Conservation (phyloP, 371 early-diverging fungal genomes). For the Mucor lusitanicus region DNA sequence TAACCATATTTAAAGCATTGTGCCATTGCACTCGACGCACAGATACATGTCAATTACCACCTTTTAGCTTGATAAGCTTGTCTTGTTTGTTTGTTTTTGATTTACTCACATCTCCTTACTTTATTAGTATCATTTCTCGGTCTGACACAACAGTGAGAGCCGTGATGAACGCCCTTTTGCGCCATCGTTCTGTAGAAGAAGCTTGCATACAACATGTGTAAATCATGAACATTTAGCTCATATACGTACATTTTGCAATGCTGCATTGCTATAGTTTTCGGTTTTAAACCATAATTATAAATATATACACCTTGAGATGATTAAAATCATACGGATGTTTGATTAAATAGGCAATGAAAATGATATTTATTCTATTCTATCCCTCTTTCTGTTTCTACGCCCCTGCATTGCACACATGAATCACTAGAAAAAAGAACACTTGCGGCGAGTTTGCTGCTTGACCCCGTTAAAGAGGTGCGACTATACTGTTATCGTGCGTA, state of each 20-base stretch:
- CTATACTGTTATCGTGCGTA: not conserved
- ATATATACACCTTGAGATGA: not conserved
- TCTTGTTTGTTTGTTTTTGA: not conserved
- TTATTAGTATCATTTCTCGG: not conserved
- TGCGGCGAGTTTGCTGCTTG: not conserved
- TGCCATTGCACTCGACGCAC: not conserved
- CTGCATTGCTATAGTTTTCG: not conserved
- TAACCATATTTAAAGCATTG: not conserved
- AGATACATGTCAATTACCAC: not conserved
- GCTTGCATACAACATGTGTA: not conserved
- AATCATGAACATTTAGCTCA: not conserved
- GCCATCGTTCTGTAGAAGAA: not conserved
- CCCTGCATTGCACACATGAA: constrained; percentile 11
- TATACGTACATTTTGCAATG: not conserved
- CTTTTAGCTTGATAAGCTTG: not conserved
- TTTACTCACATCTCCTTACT: not conserved
- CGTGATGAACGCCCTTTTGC: not conserved
- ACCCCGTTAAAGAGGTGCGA: not conserved
- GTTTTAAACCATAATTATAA: not conserved
- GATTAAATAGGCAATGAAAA: constrained; percentile 13
- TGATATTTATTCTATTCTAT: constrained; percentile 1
- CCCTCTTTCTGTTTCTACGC: constrained; percentile 1
- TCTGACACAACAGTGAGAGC: not conserved
- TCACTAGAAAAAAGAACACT: not conserved
- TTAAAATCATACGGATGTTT: not conserved